Conservation (phyloP, 106 monocot species). For the Dendrobium chrysotoxum region DNA sequence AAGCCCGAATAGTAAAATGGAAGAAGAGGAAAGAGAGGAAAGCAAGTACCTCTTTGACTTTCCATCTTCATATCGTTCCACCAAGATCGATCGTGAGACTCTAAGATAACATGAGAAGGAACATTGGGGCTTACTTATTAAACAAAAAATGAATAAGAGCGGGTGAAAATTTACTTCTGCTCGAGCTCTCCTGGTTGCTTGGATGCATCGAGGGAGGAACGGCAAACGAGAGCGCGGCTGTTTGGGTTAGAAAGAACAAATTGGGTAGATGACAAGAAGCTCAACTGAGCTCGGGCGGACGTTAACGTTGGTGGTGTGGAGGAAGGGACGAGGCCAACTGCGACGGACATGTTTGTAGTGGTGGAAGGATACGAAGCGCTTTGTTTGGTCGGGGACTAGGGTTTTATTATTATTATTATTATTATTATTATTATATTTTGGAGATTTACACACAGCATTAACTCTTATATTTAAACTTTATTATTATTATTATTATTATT, state of each 20-base stretch:
- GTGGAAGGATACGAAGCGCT: background rate
- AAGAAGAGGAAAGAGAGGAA: too few species aligned
- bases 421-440: too few species aligned
- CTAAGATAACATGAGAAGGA: slow-evolving; percentile 1
- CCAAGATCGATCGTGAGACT: slow-evolving; percentile 16
- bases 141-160: background rate
- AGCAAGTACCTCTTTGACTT: slow-evolving; percentile 21
- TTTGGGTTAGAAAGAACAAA: background rate
- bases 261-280: background rate
- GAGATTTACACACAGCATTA: too few species aligned
- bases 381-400: too few species aligned
- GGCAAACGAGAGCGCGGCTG: background rate
- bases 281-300: background rate
- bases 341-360: background rate
- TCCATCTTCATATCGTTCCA: slow-evolving; percentile 38
- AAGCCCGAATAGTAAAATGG: background rate
- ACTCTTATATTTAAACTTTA: too few species aligned
- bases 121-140: background rate
- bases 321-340: background rate
- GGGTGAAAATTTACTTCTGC: background rate
- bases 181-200: slow-evolving; percentile 3
- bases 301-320: background rate
- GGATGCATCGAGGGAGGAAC: background rate
- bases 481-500: too few species aligned
- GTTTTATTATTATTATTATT: too few species aligned